A percentile compares a stretch with the other conserved stretches of the same genome.
phyloP scores from a whole-genome alignment of 371 early-diverging fungal species.

The Mortierella sp. region DNA sequence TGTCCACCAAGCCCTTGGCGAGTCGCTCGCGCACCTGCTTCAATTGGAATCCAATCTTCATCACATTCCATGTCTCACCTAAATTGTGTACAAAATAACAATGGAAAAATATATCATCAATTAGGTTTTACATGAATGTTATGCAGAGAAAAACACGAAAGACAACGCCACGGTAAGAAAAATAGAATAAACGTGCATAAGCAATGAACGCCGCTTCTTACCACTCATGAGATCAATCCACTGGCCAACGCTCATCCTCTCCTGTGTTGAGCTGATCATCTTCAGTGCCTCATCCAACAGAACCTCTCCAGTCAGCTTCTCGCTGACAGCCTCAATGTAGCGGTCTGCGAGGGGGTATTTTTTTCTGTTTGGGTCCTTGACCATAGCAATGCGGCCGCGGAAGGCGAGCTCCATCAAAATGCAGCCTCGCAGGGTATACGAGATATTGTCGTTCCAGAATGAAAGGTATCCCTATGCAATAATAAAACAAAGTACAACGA shows the following conservation, averaged over 20 bases:
- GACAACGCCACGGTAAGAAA: background rate
- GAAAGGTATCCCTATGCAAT: conserved; percentile 87
- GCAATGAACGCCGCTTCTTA: conserved; percentile 56
- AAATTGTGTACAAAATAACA: conserved; percentile 13
- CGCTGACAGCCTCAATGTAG: conserved; percentile 86
- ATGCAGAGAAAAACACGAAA: background rate
- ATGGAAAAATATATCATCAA: background rate
- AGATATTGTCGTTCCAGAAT: conserved; percentile 98
- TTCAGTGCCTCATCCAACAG: conserved; percentile 94
- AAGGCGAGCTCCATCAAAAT: conserved; percentile 96
- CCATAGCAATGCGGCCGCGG: conserved; percentile 88
- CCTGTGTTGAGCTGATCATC: conserved; percentile 81
- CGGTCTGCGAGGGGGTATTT: conserved; percentile 85
- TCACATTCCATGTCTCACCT: conserved; percentile 98
- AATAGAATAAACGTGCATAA: background rate
- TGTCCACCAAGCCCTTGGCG: conserved; percentile 97
- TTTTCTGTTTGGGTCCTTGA: conserved; percentile 87
- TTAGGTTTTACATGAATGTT: background rate
- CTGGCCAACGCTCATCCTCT: conserved; percentile 82
- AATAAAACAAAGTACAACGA: background rate
- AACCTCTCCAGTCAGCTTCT: conserved; percentile 92
- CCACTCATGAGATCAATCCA: conserved; percentile 98
- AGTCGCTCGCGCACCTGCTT: conserved; percentile 97
- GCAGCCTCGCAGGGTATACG: conserved; percentile 94
- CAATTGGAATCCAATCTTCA: conserved; percentile 96